phyloP scores from a whole-genome alignment of 768 basidiomycete genomes.

The Auricularia heimuer region DNA sequence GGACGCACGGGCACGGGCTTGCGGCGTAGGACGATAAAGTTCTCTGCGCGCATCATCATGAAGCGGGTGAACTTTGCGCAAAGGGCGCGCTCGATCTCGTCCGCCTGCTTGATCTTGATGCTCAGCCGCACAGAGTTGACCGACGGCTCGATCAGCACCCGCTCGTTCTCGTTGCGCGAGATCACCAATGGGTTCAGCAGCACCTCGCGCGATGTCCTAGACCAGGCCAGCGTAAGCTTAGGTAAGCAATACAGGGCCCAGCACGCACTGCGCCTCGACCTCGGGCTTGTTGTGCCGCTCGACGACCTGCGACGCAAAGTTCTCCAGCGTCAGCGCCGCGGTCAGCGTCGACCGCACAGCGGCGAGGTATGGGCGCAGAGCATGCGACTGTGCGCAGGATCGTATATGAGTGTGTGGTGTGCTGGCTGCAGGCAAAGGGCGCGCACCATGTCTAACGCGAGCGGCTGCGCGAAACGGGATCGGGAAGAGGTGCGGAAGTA shows the following conservation, averaged over 20 bases:
- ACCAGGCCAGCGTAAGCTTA: background rate
- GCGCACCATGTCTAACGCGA: too few relatives aligned
- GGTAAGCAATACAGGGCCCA: background rate
- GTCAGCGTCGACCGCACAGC: slow-evolving; percentile 94
- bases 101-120: slow-evolving; percentile 98
- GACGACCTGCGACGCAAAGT: slow-evolving; percentile 97
- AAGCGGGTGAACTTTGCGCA: slow-evolving; percentile 98
- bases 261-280: slow-evolving; percentile 70
- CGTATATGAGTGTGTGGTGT: too few relatives aligned
- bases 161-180: slow-evolving; percentile 94
- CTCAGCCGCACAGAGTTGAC: slow-evolving; percentile 95
- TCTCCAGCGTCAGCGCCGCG: slow-evolving; percentile 94
- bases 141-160: slow-evolving; percentile 92
- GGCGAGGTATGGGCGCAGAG: slow-evolving; percentile 88
- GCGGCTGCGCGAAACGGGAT: too few relatives aligned
- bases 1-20: slow-evolving; percentile 76
- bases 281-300: slow-evolving; percentile 98
- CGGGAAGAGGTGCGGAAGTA: too few relatives aligned
- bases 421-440: too few relatives aligned
- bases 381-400: slow-evolving; percentile 62
- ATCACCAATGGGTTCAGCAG: slow-evolving; percentile 88
- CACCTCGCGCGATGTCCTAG: slow-evolving; percentile 85
- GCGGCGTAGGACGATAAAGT: slow-evolving; percentile 89
- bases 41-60: slow-evolving; percentile 98
- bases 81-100: slow-evolving; percentile 94